Conservation (phyloP, 1,139 yeast genomes). For the Suhomyces choctaworum region DNA sequence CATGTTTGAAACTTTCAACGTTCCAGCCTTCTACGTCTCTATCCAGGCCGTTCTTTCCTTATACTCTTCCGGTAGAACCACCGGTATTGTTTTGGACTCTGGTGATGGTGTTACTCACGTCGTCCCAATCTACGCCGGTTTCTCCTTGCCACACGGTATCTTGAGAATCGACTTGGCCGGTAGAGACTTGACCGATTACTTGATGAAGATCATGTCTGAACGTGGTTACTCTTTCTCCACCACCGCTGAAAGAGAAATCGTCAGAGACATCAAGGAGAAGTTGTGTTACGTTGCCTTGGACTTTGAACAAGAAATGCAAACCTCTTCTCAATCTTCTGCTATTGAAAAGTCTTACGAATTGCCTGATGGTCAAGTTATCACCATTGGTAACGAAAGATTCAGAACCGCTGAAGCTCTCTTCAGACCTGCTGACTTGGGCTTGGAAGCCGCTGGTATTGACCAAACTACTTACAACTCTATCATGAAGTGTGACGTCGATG, state of each 20-base stretch:
- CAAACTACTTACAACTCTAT: slow-evolving; percentile 99
- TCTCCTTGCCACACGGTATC: slow-evolving; percentile 98
- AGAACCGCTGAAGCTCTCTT: slow-evolving; percentile 99
- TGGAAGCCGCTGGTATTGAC: slow-evolving; percentile 99
- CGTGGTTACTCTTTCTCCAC: slow-evolving; percentile 99
- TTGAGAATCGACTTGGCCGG: slow-evolving; percentile 99
- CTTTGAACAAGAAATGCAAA: slow-evolving; percentile 97
- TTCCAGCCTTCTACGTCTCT: slow-evolving; percentile 98
- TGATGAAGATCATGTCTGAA: slow-evolving; percentile 97
- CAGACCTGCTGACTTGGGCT: slow-evolving; percentile 97
- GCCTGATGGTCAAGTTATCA: slow-evolving; percentile 99
- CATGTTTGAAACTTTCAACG: slow-evolving; percentile 98
- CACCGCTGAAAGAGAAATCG: slow-evolving; percentile 99
- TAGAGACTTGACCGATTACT: slow-evolving; percentile 98
- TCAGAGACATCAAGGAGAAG: slow-evolving; percentile 98
- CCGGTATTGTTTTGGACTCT: slow-evolving; percentile 98
- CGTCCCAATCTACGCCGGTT: slow-evolving; percentile 99
- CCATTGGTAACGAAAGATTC: slow-evolving; percentile 99
- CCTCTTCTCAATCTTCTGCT: slow-evolving; percentile 97
- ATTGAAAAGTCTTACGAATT: slow-evolving; percentile 98
- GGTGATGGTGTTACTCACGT: slow-evolving; percentile 99
- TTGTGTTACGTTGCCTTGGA: slow-evolving; percentile 97
- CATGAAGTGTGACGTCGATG: slow-evolving; percentile 99
- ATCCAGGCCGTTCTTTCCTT: slow-evolving; percentile 98
- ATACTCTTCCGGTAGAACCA: slow-evolving; percentile 99